Base-by-base conservation (phyloP, 169 alveolate species). In the Plasmodium coatneyi region DNA sequence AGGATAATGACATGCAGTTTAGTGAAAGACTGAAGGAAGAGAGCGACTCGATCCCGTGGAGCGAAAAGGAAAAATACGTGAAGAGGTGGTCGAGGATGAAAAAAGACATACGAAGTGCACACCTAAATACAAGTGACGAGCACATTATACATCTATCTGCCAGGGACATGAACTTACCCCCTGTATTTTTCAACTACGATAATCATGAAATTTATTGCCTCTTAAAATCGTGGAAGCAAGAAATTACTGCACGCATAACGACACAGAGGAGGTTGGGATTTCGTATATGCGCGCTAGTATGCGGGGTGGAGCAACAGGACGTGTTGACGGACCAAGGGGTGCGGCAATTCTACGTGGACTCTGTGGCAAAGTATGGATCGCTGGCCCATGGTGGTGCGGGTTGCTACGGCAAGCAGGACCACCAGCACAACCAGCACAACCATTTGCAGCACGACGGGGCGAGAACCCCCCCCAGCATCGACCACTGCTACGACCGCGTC, bases 151-250 rank as follows among this genome's bases (percentile, higher is more conserved):
- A 87, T 19, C 60, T 87, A 1, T 60, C 89, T 54, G 32, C 93
- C 19, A 41, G 46, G 5, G 93, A 87, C 80, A 54, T 87, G 32
- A 56, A 78, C 43, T 41, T 87, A n/a, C 93, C 93, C 7, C 43
- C 41, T n/a, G 43, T 36, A 4, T 87, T 87, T 56, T 28, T 54
- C 70, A 76, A 78, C 60, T 87, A 87, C 78, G 71, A 87, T 60
- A 76, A 36, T 56, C 79, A 87, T 22, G 93, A 87, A 36, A 78
- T 87, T n/a, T 87, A 87, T 78, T 56, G 46, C 34, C 70, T 87
- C 14, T 39, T 87, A 32, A 87, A 87, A 78, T 87, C 93, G 3
- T 87, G 93, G 86, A 87, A 79, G n/a, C 93, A 87, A 87, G 78
- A 52, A 71, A 76, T 87, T 54, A 87, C 89, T 19, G 70, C 93